Base-by-base conservation (phyloP, 2,329 filamentous ascomycete genomes). In the Leptodontidium sp. region DNA sequence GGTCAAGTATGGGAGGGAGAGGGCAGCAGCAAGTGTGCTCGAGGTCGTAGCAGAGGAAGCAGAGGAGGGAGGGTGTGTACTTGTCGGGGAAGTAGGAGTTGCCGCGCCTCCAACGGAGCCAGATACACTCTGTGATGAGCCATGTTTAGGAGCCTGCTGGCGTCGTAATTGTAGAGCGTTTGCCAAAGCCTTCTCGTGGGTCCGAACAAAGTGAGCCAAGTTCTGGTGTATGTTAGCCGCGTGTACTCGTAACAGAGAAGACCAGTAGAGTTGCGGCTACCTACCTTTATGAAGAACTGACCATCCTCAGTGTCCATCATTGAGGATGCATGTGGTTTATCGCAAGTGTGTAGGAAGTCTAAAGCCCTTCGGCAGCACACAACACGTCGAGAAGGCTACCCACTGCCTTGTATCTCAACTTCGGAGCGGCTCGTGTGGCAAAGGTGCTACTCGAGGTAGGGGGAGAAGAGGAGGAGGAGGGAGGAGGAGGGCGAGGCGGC, bases 161-260 rank as follows among this genome's bases (percentile, higher is more conserved):
- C 93, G 89, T 80, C 91, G 91, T 75, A 97, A 86, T 81, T 98
- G 95, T 71, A 98, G 85, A 76, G 95, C 95, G 84, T 98, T 98
- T 79, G 96, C 96, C 72, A 99, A 88, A 47, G 94, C 95, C 83
- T 97, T 97, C 82, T 99, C 96, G 84, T 99, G 94, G 66, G 94
- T 97, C 72, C 94, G 93, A 82, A 99, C 94, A 82, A 97, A 98
- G 82, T 91, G 91, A 79, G 95, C 94, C 80, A 99, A 87, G 86
- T 97, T 96, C 95, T 98, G 80, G 69, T 49, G 64, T 38, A 70
- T 57, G 64, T 70, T 67, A 64, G 72, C 49, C 29, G 38, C 17
- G 63, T 64, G 12, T 40, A 26, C 12, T 21, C 26, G 24, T 24
- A 53, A 38, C 2, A 38, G n/a, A n/a, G 64, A 14, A 58, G 45